phyloP scores from a whole-genome alignment of 2,329 filamentous ascomycete genomes.

The Endothia cerciana region DNA sequence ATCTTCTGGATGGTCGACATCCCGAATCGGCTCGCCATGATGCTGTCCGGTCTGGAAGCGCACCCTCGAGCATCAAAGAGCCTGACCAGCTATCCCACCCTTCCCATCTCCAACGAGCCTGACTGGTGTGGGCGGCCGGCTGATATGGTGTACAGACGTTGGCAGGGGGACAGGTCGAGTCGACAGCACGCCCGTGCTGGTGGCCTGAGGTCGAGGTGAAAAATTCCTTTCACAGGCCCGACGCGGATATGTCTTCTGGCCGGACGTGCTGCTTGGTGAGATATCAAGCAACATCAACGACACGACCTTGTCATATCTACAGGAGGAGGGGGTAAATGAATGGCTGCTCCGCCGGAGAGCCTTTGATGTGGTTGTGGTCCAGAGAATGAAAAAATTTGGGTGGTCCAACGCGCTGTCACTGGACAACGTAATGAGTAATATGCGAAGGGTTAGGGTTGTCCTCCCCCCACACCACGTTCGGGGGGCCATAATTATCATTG shows the following conservation, averaged over 20 bases:
- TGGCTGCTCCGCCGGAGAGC: background rate
- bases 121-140: background rate
- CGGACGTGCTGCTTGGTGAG: background rate
- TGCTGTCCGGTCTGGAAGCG: background rate
- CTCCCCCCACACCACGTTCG: too few relatives aligned
- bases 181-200: background rate
- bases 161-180: too few relatives aligned
- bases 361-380: background rate
- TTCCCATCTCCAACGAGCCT: background rate
- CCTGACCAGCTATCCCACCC: background rate
- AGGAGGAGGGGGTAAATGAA: background rate
- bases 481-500: too few relatives aligned
- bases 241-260: background rate
- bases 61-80: background rate
- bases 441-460: background rate
- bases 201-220: background rate
- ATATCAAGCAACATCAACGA: background rate
- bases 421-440: background rate
- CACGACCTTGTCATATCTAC: background rate
- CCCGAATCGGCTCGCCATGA: conserved; percentile 9
- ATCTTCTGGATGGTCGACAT: conserved; percentile 16
- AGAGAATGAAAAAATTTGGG: background rate
- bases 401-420: background rate
- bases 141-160: background rate
- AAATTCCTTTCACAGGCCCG: background rate